These are phyloP conservation scores for Curvularia sp. DNA, from an alignment of 2,329 filamentous ascomycete genomes.

Conservation along the genomic window DNA sequence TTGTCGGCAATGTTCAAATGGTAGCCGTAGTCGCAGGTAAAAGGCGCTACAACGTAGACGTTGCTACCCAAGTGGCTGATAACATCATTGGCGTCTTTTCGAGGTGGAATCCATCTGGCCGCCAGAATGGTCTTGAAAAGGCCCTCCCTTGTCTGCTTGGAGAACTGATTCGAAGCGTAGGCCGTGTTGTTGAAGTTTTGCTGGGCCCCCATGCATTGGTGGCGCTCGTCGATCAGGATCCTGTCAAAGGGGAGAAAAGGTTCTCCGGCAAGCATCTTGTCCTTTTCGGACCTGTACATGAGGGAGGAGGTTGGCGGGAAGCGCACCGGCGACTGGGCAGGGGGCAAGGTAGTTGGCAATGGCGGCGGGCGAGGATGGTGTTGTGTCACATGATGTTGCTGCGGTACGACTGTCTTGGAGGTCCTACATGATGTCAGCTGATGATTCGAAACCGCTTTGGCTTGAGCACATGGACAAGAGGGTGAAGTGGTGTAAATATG, in stretches of 20 bases:
- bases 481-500: not conserved
- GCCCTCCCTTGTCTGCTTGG: constrained; percentile 68
- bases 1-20: constrained; percentile 89
- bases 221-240: constrained; percentile 81
- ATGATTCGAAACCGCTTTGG: not conserved
- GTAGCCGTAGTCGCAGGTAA: constrained; percentile 94
- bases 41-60: constrained; percentile 83
- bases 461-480: not conserved
- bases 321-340: constrained; percentile 34
- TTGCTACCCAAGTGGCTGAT: constrained; percentile 72
- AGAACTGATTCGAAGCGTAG: constrained; percentile 72
- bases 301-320: constrained; percentile 36
- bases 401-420: constrained; percentile 51
- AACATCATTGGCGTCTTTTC: constrained; percentile 15
- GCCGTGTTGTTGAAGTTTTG: constrained; percentile 87
- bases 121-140: constrained; percentile 76
- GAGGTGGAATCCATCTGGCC: constrained; percentile 57
- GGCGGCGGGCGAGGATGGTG: constrained; percentile 35
- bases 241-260: constrained; percentile 81
- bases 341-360: constrained; percentile 26
- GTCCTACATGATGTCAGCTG: constrained; percentile 12
- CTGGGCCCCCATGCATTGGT: constrained; percentile 80
- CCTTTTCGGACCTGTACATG: constrained; percentile 72
- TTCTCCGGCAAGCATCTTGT: constrained; percentile 84
- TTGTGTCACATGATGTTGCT: constrained; percentile 30